Evolutionary conservation across 2,329 filamentous ascomycete genomes (phyloP).

Genomic region (Eurotiales sp.): DNA sequence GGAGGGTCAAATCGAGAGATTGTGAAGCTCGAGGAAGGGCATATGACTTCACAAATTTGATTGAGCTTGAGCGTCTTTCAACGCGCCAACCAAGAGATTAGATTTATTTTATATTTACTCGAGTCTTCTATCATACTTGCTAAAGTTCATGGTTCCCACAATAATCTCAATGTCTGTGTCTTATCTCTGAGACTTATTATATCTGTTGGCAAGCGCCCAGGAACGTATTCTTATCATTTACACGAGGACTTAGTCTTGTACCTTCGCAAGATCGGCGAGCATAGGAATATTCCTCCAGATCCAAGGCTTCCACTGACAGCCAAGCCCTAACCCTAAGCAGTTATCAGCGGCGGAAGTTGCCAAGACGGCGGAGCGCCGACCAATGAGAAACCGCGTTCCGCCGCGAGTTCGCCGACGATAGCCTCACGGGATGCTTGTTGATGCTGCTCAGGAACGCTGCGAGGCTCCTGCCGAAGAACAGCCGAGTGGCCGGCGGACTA

Average conservation of each 20-base stretch:
- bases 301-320: background rate
- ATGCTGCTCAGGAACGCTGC: background rate
- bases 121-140: background rate
- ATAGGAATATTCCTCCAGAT: background rate
- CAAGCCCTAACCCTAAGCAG: background rate
- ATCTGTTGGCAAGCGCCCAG: background rate
- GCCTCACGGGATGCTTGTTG: background rate
- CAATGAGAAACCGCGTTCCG: background rate
- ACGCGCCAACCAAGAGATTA: background rate
- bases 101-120: background rate
- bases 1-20: background rate
- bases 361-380: too few species aligned
- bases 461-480: background rate
- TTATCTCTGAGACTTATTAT: background rate
- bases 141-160: background rate
- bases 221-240: background rate
- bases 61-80: background rate
- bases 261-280: background rate
- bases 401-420: background rate
- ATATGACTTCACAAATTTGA: background rate
- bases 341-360: background rate
- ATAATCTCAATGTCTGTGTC: background rate
- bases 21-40: background rate
- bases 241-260: background rate
- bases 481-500: background rate